Conservation (phyloP, 2,329 filamentous ascomycete genomes). For the Whalleya microplaca region DNA sequence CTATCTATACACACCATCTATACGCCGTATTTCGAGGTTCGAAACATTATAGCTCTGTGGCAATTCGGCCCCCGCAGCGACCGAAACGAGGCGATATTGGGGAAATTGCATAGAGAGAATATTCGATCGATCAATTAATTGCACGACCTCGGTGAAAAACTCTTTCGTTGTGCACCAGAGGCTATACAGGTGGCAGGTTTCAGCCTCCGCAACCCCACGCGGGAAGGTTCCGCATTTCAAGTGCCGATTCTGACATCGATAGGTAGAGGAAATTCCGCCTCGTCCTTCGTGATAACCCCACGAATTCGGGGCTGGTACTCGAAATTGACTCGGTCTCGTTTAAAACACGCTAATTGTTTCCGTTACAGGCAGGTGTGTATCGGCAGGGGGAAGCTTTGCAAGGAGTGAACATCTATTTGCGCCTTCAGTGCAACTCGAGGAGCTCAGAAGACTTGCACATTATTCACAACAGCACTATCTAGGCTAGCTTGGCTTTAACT, state of each 20-base stretch:
- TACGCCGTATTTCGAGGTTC: neutral
- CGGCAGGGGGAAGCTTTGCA: no score
- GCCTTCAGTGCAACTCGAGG: no score
- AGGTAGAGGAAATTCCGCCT: neutral
- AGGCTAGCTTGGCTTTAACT: no score
- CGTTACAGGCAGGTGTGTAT: no score
- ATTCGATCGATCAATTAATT: neutral
- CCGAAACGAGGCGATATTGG: neutral
- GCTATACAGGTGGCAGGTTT: neutral
- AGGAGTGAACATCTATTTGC: no score
- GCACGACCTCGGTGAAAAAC: neutral
- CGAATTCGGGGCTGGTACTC: neutral
- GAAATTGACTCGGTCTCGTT: neutral
- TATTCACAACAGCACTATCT: no score
- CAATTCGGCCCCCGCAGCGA: neutral
- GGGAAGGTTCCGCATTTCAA: neutral
- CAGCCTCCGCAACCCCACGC: neutral
- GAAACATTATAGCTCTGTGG: neutral
- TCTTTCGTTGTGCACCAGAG: neutral
- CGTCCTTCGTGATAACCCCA: neutral
- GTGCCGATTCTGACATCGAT: neutral
- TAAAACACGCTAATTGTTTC: no score
- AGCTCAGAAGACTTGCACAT: no score
- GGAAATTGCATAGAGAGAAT: neutral
- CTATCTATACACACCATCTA: neutral